A percentile compares a stretch with the other conserved stretches of the same genome.
phyloP scores from a whole-genome alignment of 768 basidiomycete species.

The Tricholoma flavovirens region DNA sequence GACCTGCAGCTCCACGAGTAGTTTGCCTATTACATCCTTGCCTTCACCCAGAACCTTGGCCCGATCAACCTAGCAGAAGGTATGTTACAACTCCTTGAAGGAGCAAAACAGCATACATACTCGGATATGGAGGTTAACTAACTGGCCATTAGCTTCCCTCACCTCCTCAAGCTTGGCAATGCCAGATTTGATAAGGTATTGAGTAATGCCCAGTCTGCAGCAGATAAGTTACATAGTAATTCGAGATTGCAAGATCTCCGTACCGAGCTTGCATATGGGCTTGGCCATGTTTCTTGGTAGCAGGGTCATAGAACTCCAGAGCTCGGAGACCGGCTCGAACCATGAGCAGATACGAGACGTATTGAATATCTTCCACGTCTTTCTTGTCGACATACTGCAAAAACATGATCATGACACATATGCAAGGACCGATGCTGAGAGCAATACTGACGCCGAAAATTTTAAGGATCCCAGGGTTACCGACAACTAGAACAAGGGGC shows the following conservation, averaged over 20 bases:
- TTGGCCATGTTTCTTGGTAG: slow-evolving; percentile 77
- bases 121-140: slow-evolving; percentile 66
- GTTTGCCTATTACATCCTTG: slow-evolving; percentile 60
- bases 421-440: neutral
- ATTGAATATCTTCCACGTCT: slow-evolving; percentile 74
- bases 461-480: slow-evolving; percentile 68
- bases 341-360: slow-evolving; percentile 80
- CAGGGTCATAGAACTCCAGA: slow-evolving; percentile 80
- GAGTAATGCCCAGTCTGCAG: slow-evolving; percentile 74
- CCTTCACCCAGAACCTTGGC: slow-evolving; percentile 60
- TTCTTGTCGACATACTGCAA: slow-evolving; percentile 58
- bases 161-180: slow-evolving; percentile 68
- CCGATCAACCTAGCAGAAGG: slow-evolving; percentile 57
- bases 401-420: neutral
- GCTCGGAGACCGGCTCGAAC: slow-evolving; percentile 77
- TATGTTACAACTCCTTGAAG: neutral
- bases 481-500: slow-evolving; percentile 45
- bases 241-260: slow-evolving; percentile 12
- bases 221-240: neutral
- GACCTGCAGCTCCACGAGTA: slow-evolving; percentile 77
- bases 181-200: slow-evolving; percentile 66
- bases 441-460: slow-evolving; percentile 64
- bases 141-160: slow-evolving; percentile 46
- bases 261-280: slow-evolving; percentile 90
- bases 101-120: slow-evolving; percentile 33